Conservation (phyloP, 345 rosid species). For the Rhodomyrtus tomentosa region DNA sequence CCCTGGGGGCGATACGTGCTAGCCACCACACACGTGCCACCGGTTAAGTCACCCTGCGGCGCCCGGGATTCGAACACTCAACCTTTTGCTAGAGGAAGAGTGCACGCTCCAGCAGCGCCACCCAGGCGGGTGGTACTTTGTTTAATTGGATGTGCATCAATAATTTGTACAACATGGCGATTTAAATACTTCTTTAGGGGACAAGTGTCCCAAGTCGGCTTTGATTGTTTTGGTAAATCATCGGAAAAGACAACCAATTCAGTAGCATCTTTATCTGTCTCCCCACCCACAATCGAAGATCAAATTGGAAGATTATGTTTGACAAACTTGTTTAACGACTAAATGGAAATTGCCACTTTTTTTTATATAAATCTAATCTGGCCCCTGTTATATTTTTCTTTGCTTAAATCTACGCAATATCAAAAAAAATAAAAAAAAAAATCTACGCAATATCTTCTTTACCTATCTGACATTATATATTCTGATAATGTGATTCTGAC, state of each 20-base stretch:
- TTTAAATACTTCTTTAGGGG: neutral
- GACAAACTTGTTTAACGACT: neutral
- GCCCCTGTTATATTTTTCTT: neutral
- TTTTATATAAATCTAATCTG: neutral
- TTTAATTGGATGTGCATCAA: neutral
- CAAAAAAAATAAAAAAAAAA: too few relatives aligned
- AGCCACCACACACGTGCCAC: too few relatives aligned
- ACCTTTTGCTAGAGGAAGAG: too few relatives aligned
- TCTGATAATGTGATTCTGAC: neutral
- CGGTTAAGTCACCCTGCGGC: too few relatives aligned
- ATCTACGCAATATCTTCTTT: too few relatives aligned
- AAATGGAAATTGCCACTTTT: neutral
- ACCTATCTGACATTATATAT: neutral
- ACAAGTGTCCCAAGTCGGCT: neutral
- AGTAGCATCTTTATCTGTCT: neutral
- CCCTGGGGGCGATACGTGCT: too few relatives aligned
- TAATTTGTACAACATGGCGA: neutral
- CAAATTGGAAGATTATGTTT: neutral
- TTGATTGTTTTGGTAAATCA: neutral
- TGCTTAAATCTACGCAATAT: neutral
- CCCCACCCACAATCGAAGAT: neutral
- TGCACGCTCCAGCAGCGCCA: too few relatives aligned
- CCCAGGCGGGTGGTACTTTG: too few relatives aligned
- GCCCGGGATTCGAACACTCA: too few relatives aligned
- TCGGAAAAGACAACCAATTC: neutral